Conservation (phyloP, 345 rosid species). For the Citrus reticulata region DNA sequence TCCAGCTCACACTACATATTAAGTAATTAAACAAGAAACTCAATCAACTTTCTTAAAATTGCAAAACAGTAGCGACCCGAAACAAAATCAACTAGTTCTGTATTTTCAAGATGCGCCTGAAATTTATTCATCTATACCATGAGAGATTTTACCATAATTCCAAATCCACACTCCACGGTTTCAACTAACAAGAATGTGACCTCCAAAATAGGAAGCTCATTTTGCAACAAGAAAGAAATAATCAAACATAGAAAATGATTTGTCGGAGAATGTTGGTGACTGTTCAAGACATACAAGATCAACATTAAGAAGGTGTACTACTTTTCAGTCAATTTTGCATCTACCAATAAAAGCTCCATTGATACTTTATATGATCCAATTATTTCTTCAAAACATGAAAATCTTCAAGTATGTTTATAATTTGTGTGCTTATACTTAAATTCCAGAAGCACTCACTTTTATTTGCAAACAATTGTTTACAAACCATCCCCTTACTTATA, state of each 20-base stretch:
- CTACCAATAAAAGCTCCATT: no score
- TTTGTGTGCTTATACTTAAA: no score
- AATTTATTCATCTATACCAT: neutral
- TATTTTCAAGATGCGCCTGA: neutral
- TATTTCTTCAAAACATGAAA: no score
- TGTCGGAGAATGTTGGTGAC: no score
- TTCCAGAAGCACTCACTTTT: no score
- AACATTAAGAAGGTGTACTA: no score
- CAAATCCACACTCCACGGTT: conserved; percentile 93
- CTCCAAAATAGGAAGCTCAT: conserved; percentile 87
- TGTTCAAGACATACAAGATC: no score
- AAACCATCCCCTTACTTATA: conserved; percentile 62
- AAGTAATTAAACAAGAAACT: neutral
- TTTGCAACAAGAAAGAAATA: conserved; percentile 31
- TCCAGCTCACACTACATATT: conserved; percentile 76
- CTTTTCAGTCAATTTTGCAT: no score
- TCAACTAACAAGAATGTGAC: conserved; percentile 90
- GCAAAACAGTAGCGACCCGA: neutral
- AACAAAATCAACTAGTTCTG: neutral
- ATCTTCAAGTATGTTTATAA: no score
- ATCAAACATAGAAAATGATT: neutral
- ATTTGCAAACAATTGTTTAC: no score
- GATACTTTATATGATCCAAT: conserved; percentile 40
- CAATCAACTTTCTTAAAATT: neutral
- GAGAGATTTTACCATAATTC: conserved; percentile 69